Evolutionary conservation across 2,329 filamentous ascomycete species (phyloP), one percentile per base, ranked within the genome.

Genomic region (Botrytis fabae): DNA sequence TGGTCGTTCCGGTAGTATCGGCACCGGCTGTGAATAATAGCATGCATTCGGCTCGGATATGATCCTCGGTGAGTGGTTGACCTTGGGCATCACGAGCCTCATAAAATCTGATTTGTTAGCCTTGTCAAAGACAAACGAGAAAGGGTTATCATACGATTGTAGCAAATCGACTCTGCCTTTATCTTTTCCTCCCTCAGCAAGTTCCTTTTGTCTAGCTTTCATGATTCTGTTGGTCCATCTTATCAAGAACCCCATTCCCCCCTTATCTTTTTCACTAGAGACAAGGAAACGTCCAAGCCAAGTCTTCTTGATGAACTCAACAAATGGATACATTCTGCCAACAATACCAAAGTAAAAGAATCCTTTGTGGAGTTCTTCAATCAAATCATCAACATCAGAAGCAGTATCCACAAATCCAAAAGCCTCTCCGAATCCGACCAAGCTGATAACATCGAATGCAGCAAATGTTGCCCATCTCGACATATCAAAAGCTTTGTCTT

Each of bases 401-500:
- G 83, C 87, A 71, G 84, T 82, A 71, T 86, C 82, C 16, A 89
- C 82, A 77, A 90, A 90, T 18, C 87, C 87, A 70, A 90, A 85
- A 1, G 87, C 84, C 5, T 83, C 85, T 16, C 87, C 86, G 75
- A 89, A 89, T 1, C 85, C 86, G 59, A 89, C 82, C 74, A 88
- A 85, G 38, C 84, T 85, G 72, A 89, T 87, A 51, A 88, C 84
- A 76, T 89, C 87, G 80, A 88, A 89, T 5, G 86, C 87, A 12
- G 61, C 48, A 28, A 66, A 73, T 6, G 86, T 84, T 65, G 85
- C 84, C 87, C 87, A 89, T 70, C 84, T 85, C 0, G 86, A 81
- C 76, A 89, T 89, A 76, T 90, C 86, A 70, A 90, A 86, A 0
- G 80, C 76, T 59, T 85, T 78, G 1, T 83, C 82, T 0, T 82